Base-by-base conservation (phyloP, 164 flowering plant genomes). In the Stephania japonica region DNA sequence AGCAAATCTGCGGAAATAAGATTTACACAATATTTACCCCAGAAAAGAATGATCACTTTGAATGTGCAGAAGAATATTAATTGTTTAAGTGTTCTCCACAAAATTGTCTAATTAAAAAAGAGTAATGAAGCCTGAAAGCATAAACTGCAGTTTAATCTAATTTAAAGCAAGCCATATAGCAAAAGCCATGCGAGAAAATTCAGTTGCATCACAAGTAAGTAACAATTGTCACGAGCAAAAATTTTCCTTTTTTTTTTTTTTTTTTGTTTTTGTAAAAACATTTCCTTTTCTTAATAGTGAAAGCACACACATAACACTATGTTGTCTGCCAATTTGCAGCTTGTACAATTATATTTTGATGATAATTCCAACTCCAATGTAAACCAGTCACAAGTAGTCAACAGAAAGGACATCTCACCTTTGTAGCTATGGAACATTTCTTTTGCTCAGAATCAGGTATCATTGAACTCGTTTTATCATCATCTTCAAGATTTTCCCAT, bases 401-500 rank as follows among this genome's bases (percentile, higher is more conserved):
- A 59, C 21, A 59, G 21, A 59, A 0, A 10, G 25, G 41, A 42
- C 18, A 19, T 21, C 64, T 53, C 72, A 78, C 78, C 80, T 72
- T 68, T 25, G 18, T 56, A 6, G 24, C 53, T 18, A 67, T 14
- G 41, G 26, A 63, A 75, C 38, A 68, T 72, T 75, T 43, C 32
- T 6, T 68, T 62, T 66, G 27, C 63, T 16, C 67, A 12, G 62
- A 44, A 71, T 63, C 42, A 23, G 73, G 12, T 26, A 64, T n/a
- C 47, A 38, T 56, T 18, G 59, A 25, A 71, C 24, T 13, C 10
- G 74, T 49, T 16, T 26, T 59, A 26, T 14, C 16, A 41, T 59
- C 64, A 59, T 59, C 64, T 59, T 66, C 66, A 59, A 50, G 75
- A 12, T 74, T 43, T 42, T 82, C 78, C 78, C 77, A 74, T 49